These are phyloP conservation scores for Haplosporangium gracile DNA, from an alignment of 192 early-diverging fungal species.

Conservation along the genomic window DNA sequence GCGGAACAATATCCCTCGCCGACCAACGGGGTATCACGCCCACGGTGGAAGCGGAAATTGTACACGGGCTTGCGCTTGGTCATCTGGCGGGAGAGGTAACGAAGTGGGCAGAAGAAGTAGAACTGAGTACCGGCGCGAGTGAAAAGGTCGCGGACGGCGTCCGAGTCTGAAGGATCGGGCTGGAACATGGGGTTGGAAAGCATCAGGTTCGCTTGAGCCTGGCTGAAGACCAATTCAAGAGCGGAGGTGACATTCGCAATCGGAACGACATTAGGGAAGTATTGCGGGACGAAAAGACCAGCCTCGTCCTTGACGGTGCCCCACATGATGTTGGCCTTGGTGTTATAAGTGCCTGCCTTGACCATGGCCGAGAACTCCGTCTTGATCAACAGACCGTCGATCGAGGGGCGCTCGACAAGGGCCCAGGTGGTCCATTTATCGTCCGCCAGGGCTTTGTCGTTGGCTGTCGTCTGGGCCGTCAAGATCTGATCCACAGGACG, in stretches of 20 bases:
- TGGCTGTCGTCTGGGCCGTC: constrained; percentile 35
- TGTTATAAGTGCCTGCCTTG: constrained; percentile 50
- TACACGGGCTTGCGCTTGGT: constrained; percentile 29
- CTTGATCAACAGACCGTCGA: constrained; percentile 42
- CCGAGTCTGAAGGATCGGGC: constrained; percentile 17
- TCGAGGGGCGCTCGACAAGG: constrained; percentile 26
- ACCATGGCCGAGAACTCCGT: constrained; percentile 47
- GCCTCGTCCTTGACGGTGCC: constrained; percentile 37
- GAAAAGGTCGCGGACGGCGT: constrained; percentile 25
- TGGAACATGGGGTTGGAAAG: constrained; percentile 13
- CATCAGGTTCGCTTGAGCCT: background rate
- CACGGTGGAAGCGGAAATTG: constrained; percentile 48
- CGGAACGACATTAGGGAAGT: constrained; percentile 29
- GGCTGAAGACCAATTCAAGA: background rate
- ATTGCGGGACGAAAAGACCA: constrained; percentile 23
- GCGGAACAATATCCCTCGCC: constrained; percentile 13
- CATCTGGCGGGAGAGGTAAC: constrained; percentile 27
- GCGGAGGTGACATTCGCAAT: background rate
- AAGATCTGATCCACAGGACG: constrained; percentile 15
- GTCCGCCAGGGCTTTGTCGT: constrained; percentile 14
- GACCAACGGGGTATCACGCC: constrained; percentile 17
- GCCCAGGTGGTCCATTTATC: constrained; percentile 32
- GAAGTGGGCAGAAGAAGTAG: constrained; percentile 46
- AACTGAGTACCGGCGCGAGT: constrained; percentile 21
- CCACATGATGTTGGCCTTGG: constrained; percentile 51